phyloP scores from a whole-genome alignment of 768 basidiomycete species.

The Suillus discolor region DNA sequence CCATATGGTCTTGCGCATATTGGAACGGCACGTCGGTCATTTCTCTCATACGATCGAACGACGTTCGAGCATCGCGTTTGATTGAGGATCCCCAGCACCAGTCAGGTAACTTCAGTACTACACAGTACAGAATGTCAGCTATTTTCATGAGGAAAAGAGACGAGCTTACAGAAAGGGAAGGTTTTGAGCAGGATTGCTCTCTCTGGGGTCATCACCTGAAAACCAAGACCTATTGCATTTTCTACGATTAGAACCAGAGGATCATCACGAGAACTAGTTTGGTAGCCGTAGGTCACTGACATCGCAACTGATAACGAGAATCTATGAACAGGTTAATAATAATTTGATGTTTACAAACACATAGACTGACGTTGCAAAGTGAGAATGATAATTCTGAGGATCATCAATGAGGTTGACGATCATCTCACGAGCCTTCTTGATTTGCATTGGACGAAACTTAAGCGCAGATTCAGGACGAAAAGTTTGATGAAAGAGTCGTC shows the following conservation, averaged over 20 bases:
- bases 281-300: slow-evolving; percentile 9
- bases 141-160: neutral
- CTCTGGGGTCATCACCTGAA: slow-evolving; percentile 2
- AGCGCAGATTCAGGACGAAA: slow-evolving; percentile 34
- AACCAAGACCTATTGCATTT: too few species aligned
- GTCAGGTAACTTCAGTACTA: slow-evolving; percentile 15
- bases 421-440: slow-evolving; percentile 25
- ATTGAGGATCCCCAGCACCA: slow-evolving; percentile 16
- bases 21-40: slow-evolving; percentile 9
- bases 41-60: neutral
- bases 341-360: slow-evolving; percentile 1
- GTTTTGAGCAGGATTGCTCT: neutral
- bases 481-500: slow-evolving; percentile 39
- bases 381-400: slow-evolving; percentile 32
- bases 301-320: slow-evolving; percentile 5
- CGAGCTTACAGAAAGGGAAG: slow-evolving; percentile 16
- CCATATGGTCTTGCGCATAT: slow-evolving; percentile 11
- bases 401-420: slow-evolving; percentile 27
- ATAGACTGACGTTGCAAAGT: slow-evolving; percentile 15
- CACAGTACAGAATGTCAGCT: neutral
- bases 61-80: slow-evolving; percentile 11
- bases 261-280: neutral
- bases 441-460: slow-evolving; percentile 27
- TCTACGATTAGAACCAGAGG: neutral
- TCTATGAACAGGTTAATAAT: slow-evolving; percentile 12